These are phyloP conservation scores for Ulmus americana DNA, from an alignment of 331 rosid species.

Conservation along the genomic window DNA sequence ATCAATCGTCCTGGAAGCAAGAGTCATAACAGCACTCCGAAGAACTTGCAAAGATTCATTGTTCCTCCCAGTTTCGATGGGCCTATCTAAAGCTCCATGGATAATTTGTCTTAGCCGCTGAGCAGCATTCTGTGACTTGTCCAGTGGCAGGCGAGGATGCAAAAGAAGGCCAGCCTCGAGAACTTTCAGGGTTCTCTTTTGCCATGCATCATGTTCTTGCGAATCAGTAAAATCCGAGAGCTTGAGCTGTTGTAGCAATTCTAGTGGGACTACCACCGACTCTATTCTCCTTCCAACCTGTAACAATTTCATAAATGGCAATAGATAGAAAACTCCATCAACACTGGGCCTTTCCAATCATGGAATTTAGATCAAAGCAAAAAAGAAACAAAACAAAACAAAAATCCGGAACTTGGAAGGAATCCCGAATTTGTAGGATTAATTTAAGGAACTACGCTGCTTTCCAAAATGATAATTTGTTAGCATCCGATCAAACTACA, in stretches of 20 bases:
- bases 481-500: constrained; percentile 19
- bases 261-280: constrained; percentile 82
- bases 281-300: constrained; percentile 92
- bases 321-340: constrained; percentile 23
- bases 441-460: not conserved
- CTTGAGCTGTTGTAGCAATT: constrained; percentile 83
- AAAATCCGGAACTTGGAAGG: not conserved
- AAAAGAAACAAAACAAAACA: not conserved
- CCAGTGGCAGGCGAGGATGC: constrained; percentile 72
- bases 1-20: constrained; percentile 74
- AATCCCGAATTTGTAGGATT: not conserved
- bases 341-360: not conserved
- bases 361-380: not conserved
- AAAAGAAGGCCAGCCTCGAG: constrained; percentile 85
- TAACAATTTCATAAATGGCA: constrained; percentile 27
- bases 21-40: constrained; percentile 61
- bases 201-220: constrained; percentile 72
- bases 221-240: constrained; percentile 64
- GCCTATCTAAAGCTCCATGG: constrained; percentile 60
- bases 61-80: constrained; percentile 58
- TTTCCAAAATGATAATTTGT: not conserved
- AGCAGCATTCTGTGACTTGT: constrained; percentile 57
- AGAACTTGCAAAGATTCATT: constrained; percentile 68
- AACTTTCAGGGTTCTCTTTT: constrained; percentile 66
- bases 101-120: constrained; percentile 56